Percentiles rank a stretch among this genome's conserved stretches.
Conservation (phyloP, 106 monocot species). For the Posidonia australis region DNA sequence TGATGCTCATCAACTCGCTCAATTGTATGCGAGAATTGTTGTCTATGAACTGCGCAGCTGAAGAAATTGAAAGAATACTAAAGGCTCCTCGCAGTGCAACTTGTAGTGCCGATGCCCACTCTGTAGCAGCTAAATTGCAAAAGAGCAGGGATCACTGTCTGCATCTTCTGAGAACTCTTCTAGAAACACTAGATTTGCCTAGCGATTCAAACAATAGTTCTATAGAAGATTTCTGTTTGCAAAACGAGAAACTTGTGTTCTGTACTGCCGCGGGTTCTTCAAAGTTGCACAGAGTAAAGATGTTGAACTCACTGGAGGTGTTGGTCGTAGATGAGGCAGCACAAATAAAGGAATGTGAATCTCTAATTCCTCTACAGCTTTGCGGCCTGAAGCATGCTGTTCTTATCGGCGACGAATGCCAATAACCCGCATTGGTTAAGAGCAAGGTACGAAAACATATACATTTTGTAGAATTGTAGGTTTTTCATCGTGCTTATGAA, state of each 20-base stretch:
- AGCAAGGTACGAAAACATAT: conserved; percentile 13
- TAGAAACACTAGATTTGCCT: conserved; percentile 1
- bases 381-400: conserved; percentile 5
- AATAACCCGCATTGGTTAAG: conserved; percentile 14
- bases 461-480: not conserved
- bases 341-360: conserved; percentile 24
- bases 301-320: not conserved
- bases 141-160: not conserved
- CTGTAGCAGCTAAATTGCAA: not conserved
- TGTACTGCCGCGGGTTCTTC: conserved; percentile 12
- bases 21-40: not conserved
- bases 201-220: not conserved
- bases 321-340: conserved; percentile 19
- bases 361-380: conserved; percentile 13
- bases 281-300: not conserved
- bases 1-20: not conserved
- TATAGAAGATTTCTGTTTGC: conserved; percentile 1
- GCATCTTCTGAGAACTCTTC: not conserved
- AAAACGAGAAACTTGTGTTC: conserved; percentile 11
- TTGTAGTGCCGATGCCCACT: not conserved
- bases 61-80: not conserved
- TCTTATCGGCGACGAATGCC: conserved; percentile 22
- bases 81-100: not conserved
- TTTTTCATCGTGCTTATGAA: too few species aligned
- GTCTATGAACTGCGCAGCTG: not conserved